phyloP scores from a whole-genome alignment of 1,284 basidiomycete genomes.

The Ceratobasidium sp. region DNA sequence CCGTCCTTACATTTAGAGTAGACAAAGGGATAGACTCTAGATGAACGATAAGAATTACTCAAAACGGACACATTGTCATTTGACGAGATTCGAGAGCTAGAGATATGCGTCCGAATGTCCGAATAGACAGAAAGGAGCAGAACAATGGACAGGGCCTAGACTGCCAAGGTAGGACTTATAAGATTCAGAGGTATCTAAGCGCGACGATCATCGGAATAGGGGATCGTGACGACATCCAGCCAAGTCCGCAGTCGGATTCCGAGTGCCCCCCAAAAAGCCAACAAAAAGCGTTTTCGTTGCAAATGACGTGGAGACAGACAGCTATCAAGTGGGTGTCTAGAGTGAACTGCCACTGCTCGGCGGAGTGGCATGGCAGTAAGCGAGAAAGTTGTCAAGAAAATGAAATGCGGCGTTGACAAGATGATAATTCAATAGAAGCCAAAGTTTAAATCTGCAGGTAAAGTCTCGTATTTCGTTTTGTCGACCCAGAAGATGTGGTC shows the following conservation, averaged over 20 bases:
- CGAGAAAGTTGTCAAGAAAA: background rate
- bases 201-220: conserved; percentile 18
- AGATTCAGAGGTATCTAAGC: background rate
- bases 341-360: conserved; percentile 5
- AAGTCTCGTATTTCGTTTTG: too few relatives aligned
- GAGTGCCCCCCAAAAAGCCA: background rate
- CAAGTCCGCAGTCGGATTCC: conserved; percentile 4
- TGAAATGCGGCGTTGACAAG: too few relatives aligned
- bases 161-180: background rate
- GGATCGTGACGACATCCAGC: background rate
- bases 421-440: background rate
- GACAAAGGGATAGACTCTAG: background rate
- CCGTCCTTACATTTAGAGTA: too few relatives aligned
- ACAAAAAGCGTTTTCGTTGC: too few relatives aligned
- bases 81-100: background rate
- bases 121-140: background rate
- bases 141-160: conserved; percentile 14
- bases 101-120: background rate
- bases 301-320: background rate
- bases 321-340: background rate
- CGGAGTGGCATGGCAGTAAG: background rate
- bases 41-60: background rate
- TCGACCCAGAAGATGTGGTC: background rate
- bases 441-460: background rate
- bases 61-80: background rate